These are phyloP conservation scores for Globisporangium orthogonon DNA, from an alignment of 352 stramenopile genomes.

Conservation along the genomic window DNA sequence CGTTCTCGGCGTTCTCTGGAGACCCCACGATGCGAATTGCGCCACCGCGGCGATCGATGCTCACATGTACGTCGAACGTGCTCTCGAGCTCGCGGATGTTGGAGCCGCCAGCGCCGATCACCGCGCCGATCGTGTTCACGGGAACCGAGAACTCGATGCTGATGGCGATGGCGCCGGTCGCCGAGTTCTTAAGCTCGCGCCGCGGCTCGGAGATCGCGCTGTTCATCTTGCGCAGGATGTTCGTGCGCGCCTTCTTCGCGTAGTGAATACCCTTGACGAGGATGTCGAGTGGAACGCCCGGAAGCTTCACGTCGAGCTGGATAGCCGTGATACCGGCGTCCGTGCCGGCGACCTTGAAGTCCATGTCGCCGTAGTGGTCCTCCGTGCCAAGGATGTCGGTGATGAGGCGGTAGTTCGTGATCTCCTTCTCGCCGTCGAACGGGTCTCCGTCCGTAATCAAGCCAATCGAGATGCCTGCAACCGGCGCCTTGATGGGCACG, in stretches of 20 bases:
- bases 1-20: constrained; percentile 60
- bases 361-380: constrained; percentile 97
- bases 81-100: constrained; percentile 74
- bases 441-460: constrained; percentile 68
- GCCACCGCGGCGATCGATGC: constrained; percentile 82
- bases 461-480: constrained; percentile 96
- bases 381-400: constrained; percentile 97
- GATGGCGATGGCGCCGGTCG: constrained; percentile 30
- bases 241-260: constrained; percentile 70
- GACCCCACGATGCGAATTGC: constrained; percentile 87
- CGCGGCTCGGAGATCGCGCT: constrained; percentile 54
- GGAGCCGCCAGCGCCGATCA: constrained; percentile 71
- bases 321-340: constrained; percentile 90
- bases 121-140: constrained; percentile 37
- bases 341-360: constrained; percentile 96
- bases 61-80: constrained; percentile 49
- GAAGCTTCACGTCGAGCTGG: constrained; percentile 96
- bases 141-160: constrained; percentile 61
- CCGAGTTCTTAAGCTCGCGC: constrained; percentile 38
- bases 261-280: constrained; percentile 83
- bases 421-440: constrained; percentile 56
- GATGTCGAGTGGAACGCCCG: constrained; percentile 77
- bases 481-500: constrained; percentile 90
- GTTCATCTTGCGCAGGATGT: constrained; percentile 87
- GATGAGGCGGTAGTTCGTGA: constrained; percentile 87